Evolutionary conservation across 768 basidiomycete genomes (phyloP).

Genomic region (Suillus alpinus): DNA sequence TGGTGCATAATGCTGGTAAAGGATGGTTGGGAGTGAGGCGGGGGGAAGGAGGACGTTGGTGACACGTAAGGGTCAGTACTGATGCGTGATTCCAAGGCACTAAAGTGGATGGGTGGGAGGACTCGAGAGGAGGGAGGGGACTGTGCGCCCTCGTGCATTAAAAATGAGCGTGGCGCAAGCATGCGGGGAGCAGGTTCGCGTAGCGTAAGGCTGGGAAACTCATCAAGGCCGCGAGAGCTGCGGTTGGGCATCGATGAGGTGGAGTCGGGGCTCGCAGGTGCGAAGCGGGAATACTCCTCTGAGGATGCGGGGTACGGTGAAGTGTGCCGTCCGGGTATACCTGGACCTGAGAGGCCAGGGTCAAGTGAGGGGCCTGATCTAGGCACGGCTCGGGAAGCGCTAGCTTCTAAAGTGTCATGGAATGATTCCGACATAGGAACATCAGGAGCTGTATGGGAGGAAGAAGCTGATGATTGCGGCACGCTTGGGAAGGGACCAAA

Average conservation of each 20-base stretch:
- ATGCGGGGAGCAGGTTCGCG: slow-evolving; percentile 13
- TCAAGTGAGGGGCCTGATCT: slow-evolving; percentile 29
- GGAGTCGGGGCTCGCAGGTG: slow-evolving; percentile 10
- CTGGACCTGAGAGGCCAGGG: slow-evolving; percentile 50
- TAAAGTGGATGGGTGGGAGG: slow-evolving; percentile 26
- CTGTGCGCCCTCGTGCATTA: slow-evolving; percentile 11
- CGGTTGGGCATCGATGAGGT: slow-evolving; percentile 3
- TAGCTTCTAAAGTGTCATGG: slow-evolving; percentile 14
- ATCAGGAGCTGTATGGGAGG: slow-evolving; percentile 15
- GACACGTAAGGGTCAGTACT: slow-evolving; percentile 18
- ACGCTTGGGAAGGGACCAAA: slow-evolving; percentile 59
- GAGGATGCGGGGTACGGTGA: slow-evolving; percentile 16
- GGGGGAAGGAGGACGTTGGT: slow-evolving; percentile 28
- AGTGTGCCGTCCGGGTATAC: slow-evolving; percentile 42
- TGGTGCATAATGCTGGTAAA: slow-evolving; percentile 14
- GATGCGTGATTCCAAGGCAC: slow-evolving; percentile 15
- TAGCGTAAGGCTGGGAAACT: slow-evolving; percentile 9
- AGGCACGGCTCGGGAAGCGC: slow-evolving; percentile 9
- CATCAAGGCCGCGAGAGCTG: slow-evolving; percentile 9
- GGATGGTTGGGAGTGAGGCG: slow-evolving; percentile 25
- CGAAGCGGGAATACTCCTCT: slow-evolving; percentile 15
- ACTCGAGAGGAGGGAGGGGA: slow-evolving; percentile 26
- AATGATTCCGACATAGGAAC: not conserved
- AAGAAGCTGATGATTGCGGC: slow-evolving; percentile 32
- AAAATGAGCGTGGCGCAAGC: slow-evolving; percentile 10